phyloP scores from a whole-genome alignment of 2,329 filamentous ascomycete genomes.

The Tolypocladium tundrense region DNA sequence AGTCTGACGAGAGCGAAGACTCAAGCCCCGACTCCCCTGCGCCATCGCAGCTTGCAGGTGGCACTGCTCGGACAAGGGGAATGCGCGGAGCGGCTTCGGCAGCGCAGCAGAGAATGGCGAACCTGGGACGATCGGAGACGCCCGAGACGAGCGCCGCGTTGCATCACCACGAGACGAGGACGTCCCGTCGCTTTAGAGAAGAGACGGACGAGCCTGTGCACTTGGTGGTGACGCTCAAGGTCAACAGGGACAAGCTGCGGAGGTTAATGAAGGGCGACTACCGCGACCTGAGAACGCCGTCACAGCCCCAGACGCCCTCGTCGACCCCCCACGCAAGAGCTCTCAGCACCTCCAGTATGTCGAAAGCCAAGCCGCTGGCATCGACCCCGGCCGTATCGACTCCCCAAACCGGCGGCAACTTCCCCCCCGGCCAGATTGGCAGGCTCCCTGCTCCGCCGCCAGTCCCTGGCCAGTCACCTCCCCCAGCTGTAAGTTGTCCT shows the following conservation, averaged over 20 bases:
- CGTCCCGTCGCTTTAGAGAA: conserved; percentile 57
- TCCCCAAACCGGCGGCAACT: conserved; percentile 22
- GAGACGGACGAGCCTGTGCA: conserved; percentile 67
- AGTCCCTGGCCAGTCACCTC: conserved; percentile 42
- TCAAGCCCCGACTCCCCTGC: conserved; percentile 80
- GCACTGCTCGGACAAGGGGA: conserved; percentile 75
- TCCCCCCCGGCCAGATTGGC: conserved; percentile 48
- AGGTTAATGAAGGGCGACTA: conserved; percentile 50
- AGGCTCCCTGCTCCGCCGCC: conserved; percentile 58
- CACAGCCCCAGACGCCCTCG: conserved; percentile 23
- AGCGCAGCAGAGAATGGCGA: conserved; percentile 79
- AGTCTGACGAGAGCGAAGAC: conserved; percentile 87
- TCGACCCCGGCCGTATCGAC: conserved; percentile 26
- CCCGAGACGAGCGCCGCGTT: conserved; percentile 57
- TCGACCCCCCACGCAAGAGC: conserved; percentile 18
- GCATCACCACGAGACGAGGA: conserved; percentile 64
- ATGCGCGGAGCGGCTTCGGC: conserved; percentile 83
- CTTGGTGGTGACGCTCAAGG: conserved; percentile 64
- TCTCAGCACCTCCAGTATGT: conserved; percentile 17
- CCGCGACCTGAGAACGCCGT: conserved; percentile 25
- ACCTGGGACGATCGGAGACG: conserved; percentile 74
- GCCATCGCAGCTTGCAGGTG: conserved; percentile 56
- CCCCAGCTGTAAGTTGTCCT: conserved; percentile 48
- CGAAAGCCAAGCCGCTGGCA: conserved; percentile 25
- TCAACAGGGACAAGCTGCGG: conserved; percentile 61